Evolutionary conservation across 345 rosid species (phyloP), one percentile per base, ranked within the genome.

Genomic region (Moringa oleifera): DNA sequence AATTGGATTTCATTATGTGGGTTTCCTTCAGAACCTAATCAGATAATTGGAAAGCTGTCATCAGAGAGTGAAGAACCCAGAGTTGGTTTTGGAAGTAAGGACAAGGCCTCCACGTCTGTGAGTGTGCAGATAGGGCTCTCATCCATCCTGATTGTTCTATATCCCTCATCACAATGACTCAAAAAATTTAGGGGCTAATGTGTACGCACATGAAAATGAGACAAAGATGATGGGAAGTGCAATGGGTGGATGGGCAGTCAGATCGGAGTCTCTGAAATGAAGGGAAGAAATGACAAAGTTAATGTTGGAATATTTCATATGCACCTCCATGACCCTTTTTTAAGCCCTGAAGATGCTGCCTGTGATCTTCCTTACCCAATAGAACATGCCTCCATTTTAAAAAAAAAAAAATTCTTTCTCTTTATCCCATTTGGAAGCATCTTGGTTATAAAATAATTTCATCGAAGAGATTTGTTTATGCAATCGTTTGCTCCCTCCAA

Each of bases 281-380:
- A 22, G 51, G 18, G 12, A 69, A 46, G 47, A 65, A 65, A 57
- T 23, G 71, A 70, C 73, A 65, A 69, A 62, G 18, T 51, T 50
- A 64, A 55, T 71, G 71, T 68, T 60, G 77, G 79, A 70, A 47
- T 66, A 58, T 68, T 65, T 70, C 68, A 66, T 63, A 64, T 71
- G 56, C 73, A 72, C 57, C 50, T 73, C 64, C 71, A 54, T 66
- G 47, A 59, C 73, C 68, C 57, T 59, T 71, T 77, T 55, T 68
- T 55, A 59, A 64, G 53, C 60, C 46, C 70, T 28, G 72, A 59
- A 78, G 71, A 83, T 71, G 75, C 59, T 69, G 73, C 73, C 75
- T 63, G 65, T 72, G 83, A 75, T 71, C 73, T 79, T 77, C 72
- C 75, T 71, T 72, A 78, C 73, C 83, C 75, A 53, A 67, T 65